Evolutionary conservation across 176 grass and related monocot genomes (phyloP).

Genomic region (Oryza brachyantha): DNA sequence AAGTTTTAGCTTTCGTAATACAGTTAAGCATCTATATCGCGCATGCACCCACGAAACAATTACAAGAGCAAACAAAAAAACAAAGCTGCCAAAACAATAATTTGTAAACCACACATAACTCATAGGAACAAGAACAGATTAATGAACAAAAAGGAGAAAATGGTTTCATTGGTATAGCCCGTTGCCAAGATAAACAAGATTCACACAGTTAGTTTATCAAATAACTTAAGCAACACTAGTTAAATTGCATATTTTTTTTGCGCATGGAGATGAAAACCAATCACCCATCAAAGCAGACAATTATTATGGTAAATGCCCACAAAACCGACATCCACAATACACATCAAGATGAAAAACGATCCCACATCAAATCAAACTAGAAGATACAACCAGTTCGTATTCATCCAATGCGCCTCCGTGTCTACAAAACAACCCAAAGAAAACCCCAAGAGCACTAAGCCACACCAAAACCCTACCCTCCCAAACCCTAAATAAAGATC

Average conservation of each 20-base stretch:
- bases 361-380: conserved; percentile 6
- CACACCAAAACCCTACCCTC: conserved; percentile 37
- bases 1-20: neutral
- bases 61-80: neutral
- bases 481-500: neutral
- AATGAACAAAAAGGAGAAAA: neutral
- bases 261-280: neutral
- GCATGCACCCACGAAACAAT: neutral
- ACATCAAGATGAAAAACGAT: neutral
- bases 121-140: neutral
- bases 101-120: neutral
- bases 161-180: neutral
- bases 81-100: neutral
- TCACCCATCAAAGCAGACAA: no score
- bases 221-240: neutral
- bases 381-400: neutral
- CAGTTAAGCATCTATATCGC: neutral
- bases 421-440: neutral
- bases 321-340: no score
- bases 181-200: neutral
- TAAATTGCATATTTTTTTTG: neutral
- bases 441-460: neutral
- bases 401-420: neutral
- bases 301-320: no score
- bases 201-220: neutral